Conservation (phyloP, 495 filamentous ascomycete species). For the Penicillium steckii region DNA sequence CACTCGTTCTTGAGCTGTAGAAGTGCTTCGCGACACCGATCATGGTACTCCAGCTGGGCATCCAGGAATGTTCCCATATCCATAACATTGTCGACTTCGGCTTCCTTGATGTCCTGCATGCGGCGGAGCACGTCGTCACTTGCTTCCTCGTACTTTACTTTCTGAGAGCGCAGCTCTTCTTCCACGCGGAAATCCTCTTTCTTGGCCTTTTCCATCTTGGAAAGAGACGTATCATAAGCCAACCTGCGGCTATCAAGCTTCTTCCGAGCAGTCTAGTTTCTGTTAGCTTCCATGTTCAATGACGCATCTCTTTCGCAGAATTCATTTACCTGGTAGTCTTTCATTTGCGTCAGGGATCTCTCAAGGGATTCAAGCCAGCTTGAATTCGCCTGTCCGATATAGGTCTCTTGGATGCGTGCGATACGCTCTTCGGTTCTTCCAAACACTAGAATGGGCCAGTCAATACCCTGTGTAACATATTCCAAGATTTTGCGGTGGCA, state of each 20-base stretch:
- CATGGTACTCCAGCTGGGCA: conserved; percentile 87
- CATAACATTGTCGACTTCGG: conserved; percentile 78
- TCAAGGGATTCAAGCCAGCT: conserved; percentile 93
- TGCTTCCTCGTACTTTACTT: conserved; percentile 95
- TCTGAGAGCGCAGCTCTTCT: conserved; percentile 87
- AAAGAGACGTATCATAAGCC: conserved; percentile 85
- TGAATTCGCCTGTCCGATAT: conserved; percentile 74
- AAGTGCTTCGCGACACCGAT: conserved; percentile 78
- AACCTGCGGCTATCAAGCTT: conserved; percentile 91
- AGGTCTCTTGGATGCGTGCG: conserved; percentile 81
- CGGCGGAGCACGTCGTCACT: conserved; percentile 89
- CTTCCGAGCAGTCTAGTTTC: conserved; percentile 71
- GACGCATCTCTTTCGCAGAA: too few relatives aligned
- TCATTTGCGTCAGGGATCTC: conserved; percentile 89
- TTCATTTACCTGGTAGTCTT: conserved; percentile 81
- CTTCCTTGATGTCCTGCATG: conserved; percentile 96
- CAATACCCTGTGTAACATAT: too few relatives aligned
- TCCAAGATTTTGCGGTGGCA: conserved; percentile 22
- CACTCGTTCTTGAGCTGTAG: conserved; percentile 66
- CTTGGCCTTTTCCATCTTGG: conserved; percentile 93
- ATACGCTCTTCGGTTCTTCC: conserved; percentile 86
- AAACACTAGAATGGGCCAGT: conserved; percentile 52
- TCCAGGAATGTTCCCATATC: conserved; percentile 84
- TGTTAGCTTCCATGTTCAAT: too few relatives aligned
- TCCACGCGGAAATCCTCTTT: conserved; percentile 90